Evolutionary conservation across 345 rosid species (phyloP).

Genomic region (Litchi chinensis): DNA sequence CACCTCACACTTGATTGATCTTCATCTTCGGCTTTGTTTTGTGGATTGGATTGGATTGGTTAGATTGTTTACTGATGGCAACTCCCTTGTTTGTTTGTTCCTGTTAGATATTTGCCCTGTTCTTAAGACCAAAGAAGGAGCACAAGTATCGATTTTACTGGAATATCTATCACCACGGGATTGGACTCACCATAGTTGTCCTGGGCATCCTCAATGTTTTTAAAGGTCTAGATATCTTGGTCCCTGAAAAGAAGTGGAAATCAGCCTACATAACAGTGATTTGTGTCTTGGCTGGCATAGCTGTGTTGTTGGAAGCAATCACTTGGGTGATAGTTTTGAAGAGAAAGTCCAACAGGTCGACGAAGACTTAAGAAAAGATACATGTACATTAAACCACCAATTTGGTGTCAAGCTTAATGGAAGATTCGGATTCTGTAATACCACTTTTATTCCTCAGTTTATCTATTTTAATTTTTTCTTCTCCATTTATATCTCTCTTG

Average conservation of each 20-base stretch:
- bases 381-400: slow-evolving; percentile 29
- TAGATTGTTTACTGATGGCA: slow-evolving; percentile 3
- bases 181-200: slow-evolving; percentile 62
- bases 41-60: too few relatives aligned
- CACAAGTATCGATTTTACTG: slow-evolving; percentile 75
- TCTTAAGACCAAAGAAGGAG: slow-evolving; percentile 81
- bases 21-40: too few relatives aligned
- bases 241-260: slow-evolving; percentile 57
- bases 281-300: slow-evolving; percentile 53
- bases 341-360: slow-evolving; percentile 57
- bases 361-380: slow-evolving; percentile 51
- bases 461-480: neutral
- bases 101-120: slow-evolving; percentile 67
- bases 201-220: slow-evolving; percentile 72
- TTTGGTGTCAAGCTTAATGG: neutral
- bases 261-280: slow-evolving; percentile 50
- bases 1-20: too few relatives aligned
- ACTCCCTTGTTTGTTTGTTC: slow-evolving; percentile 7
- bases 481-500: neutral
- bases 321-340: slow-evolving; percentile 73
- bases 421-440: slow-evolving; percentile 13
- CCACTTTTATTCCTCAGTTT: slow-evolving; percentile 1
- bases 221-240: slow-evolving; percentile 71
- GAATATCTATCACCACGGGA: slow-evolving; percentile 78
- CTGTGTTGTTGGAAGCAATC: slow-evolving; percentile 60